phyloP scores from a whole-genome alignment of 768 basidiomycete species.

The Tylopilus vinaceipallidus region DNA sequence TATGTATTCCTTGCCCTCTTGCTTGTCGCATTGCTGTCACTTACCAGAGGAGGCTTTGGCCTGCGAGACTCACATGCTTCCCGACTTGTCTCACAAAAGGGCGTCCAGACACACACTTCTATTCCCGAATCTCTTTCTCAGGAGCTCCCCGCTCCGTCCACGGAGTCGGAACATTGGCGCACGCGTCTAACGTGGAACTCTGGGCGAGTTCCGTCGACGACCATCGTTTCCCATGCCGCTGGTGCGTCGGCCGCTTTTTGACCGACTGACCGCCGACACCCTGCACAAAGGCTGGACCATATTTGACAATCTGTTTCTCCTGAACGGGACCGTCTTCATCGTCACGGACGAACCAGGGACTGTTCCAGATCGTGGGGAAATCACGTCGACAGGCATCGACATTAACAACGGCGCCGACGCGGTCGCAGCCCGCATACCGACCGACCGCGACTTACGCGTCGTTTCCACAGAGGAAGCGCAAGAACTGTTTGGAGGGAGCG shows the following conservation, averaged over 20 bases:
- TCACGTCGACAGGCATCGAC: slow-evolving; percentile 66
- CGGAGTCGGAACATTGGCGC: slow-evolving; percentile 28
- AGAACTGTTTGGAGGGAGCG: slow-evolving; percentile 67
- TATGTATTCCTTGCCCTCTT: slow-evolving; percentile 48
- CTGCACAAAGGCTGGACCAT: slow-evolving; percentile 77
- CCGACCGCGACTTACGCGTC: slow-evolving; percentile 75
- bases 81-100: slow-evolving; percentile 6
- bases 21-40: slow-evolving; percentile 45
- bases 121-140: not conserved
- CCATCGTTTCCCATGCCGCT: slow-evolving; percentile 71
- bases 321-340: slow-evolving; percentile 80
- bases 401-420: slow-evolving; percentile 59
- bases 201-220: slow-evolving; percentile 51
- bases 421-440: slow-evolving; percentile 61
- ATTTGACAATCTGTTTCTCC: slow-evolving; percentile 77
- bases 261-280: not conserved
- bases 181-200: slow-evolving; percentile 40
- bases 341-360: slow-evolving; percentile 69
- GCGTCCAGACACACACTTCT: not conserved
- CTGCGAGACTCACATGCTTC: slow-evolving; percentile 4
- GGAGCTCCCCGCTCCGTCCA: slow-evolving; percentile 6
- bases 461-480: slow-evolving; percentile 68
- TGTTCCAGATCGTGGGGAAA: slow-evolving; percentile 62
- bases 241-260: slow-evolving; percentile 38
- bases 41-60: slow-evolving; percentile 30